Evolutionary conservation across 805 yeast genomes (phyloP).

Genomic region (Wickerhamomyces subpelliculosus): DNA sequence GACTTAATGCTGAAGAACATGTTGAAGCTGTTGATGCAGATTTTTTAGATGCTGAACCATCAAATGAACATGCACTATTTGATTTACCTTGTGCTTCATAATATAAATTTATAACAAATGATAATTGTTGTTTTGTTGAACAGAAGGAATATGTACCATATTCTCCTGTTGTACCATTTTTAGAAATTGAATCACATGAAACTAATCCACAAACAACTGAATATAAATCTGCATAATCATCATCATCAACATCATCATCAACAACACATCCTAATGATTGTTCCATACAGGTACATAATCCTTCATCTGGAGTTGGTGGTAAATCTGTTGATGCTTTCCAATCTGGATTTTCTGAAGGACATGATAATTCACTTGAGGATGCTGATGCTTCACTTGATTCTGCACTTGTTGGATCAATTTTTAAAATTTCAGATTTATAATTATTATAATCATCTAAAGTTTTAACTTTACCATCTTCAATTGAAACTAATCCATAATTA

Average conservation of each 20-base stretch:
- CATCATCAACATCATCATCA: slow-evolving; percentile 40
- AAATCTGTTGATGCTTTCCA: slow-evolving; percentile 65
- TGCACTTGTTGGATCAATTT: slow-evolving; percentile 47
- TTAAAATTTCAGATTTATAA: slow-evolving; percentile 52
- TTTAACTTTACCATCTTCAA: slow-evolving; percentile 38
- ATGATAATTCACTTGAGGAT: slow-evolving; percentile 40
- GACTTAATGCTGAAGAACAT: slow-evolving; percentile 49
- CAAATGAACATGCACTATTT: slow-evolving; percentile 70
- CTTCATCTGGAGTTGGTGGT: slow-evolving; percentile 74
- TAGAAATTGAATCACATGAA: slow-evolving; percentile 54
- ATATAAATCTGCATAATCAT: slow-evolving; percentile 56
- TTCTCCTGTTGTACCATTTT: slow-evolving; percentile 55
- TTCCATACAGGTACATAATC: slow-evolving; percentile 58
- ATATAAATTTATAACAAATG: slow-evolving; percentile 60
- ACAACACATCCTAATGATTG: slow-evolving; percentile 55
- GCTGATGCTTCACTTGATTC: slow-evolving; percentile 32
- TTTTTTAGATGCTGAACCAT: slow-evolving; percentile 56
- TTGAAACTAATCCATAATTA: slow-evolving; percentile 65
- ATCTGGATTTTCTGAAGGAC: slow-evolving; percentile 49
- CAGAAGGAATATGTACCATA: slow-evolving; percentile 77
- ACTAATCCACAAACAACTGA: slow-evolving; percentile 48
- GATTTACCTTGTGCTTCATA: slow-evolving; percentile 39
- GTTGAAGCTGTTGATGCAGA: slow-evolving; percentile 41
- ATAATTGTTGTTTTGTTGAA: slow-evolving; percentile 53
- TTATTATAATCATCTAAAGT: slow-evolving; percentile 60